A percentile compares a stretch with the other conserved stretches of the same genome.
phyloP scores from a whole-genome alignment of 257 asterid genomes.

The Solanum piurae region DNA sequence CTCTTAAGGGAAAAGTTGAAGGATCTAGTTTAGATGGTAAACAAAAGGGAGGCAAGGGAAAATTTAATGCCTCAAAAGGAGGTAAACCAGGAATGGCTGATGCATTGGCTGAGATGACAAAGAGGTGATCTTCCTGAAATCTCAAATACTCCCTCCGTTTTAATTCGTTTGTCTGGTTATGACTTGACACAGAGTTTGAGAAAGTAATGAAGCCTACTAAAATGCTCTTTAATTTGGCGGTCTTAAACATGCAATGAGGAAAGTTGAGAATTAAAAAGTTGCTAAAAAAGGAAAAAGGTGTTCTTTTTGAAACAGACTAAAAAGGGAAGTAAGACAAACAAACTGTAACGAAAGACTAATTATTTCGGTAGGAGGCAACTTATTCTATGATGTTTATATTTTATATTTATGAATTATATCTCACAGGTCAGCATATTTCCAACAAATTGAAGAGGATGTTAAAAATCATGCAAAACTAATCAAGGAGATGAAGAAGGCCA shows the following conservation, averaged over 20 bases:
- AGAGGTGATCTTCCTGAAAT: slow-evolving; percentile 28
- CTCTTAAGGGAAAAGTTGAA: slow-evolving; percentile 82
- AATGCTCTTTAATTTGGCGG: neutral
- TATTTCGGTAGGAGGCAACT: neutral
- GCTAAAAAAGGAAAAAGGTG: neutral
- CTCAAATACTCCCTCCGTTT: neutral
- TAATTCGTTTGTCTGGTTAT: neutral
- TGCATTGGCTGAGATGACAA: slow-evolving; percentile 94
- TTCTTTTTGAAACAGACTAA: neutral
- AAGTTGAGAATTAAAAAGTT: neutral
- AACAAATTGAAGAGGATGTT: slow-evolving; percentile 56
- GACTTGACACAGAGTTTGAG: neutral
- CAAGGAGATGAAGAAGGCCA: slow-evolving; percentile 14
- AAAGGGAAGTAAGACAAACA: neutral
- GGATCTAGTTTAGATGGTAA: slow-evolving; percentile 45
- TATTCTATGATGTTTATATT: neutral
- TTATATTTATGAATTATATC: neutral
- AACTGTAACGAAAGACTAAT: neutral
- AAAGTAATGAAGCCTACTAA: neutral
- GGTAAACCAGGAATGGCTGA: slow-evolving; percentile 93
- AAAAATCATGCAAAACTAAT: slow-evolving; percentile 8
- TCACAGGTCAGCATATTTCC: slow-evolving; percentile 76
- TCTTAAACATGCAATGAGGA: neutral
- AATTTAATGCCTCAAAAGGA: slow-evolving; percentile 23
- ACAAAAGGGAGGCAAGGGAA: slow-evolving; percentile 43